phyloP scores from a whole-genome alignment of 2,329 filamentous ascomycete species.

The Calonectria henricotiae region DNA sequence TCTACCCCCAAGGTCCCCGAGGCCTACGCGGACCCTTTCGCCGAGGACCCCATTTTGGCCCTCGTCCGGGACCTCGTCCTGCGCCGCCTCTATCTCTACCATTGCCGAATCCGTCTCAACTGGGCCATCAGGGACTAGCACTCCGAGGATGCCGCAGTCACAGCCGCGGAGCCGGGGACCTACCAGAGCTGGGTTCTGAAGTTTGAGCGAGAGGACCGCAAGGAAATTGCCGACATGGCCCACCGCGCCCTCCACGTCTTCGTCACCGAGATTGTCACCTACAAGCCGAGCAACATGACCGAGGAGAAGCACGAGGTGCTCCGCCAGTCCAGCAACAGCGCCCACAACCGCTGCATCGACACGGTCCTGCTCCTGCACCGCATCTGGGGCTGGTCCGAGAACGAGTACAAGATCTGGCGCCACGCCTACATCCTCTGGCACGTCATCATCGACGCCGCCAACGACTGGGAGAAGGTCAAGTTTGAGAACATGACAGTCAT shows the following conservation, averaged over 20 bases:
- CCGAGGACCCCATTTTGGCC: constrained; percentile 34
- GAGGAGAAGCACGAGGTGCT: constrained; percentile 34
- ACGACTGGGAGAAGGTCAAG: constrained; percentile 39
- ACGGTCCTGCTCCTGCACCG: constrained; percentile 38
- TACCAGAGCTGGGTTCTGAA: constrained; percentile 41
- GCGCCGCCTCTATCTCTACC: constrained; percentile 36
- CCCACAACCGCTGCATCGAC: constrained; percentile 30
- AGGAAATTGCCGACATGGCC: constrained; percentile 37
- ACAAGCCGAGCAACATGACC: constrained; percentile 17
- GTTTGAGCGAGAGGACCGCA: constrained; percentile 39
- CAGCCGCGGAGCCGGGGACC: constrained; percentile 10
- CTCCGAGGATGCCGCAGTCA: constrained; percentile 39
- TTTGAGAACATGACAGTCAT: background rate
- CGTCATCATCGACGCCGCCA: constrained; percentile 39
- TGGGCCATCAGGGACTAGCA: constrained; percentile 45
- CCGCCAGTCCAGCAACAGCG: constrained; percentile 18
- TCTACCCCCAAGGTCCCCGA: constrained; percentile 38
- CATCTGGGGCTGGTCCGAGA: background rate
- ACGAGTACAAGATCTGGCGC: constrained; percentile 25
- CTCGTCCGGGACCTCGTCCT: constrained; percentile 38
- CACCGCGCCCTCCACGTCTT: constrained; percentile 35
- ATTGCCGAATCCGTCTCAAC: constrained; percentile 40
- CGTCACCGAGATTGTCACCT: constrained; percentile 35
- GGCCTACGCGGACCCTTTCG: constrained; percentile 30
- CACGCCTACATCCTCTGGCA: constrained; percentile 45